Evolutionary conservation across 2,329 filamentous ascomycete species (phyloP).

Genomic region (Cryphonectria carpinicola): DNA sequence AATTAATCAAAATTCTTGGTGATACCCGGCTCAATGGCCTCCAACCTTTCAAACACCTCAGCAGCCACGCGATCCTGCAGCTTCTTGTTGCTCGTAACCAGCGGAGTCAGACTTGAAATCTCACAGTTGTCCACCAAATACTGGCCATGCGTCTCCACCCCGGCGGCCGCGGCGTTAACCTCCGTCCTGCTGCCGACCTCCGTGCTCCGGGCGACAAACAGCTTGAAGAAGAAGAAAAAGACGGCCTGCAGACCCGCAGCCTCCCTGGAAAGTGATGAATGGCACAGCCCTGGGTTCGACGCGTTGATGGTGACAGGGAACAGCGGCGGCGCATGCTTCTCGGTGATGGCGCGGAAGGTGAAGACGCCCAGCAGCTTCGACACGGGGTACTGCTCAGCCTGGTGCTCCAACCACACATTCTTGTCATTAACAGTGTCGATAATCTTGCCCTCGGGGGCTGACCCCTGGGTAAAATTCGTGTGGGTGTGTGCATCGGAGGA

Average conservation of each 20-base stretch:
- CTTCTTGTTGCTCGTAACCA: background rate
- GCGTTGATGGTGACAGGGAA: slow-evolving; percentile 40
- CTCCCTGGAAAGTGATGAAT: slow-evolving; percentile 30
- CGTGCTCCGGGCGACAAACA: slow-evolving; percentile 45
- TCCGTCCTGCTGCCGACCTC: slow-evolving; percentile 49
- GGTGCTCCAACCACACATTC: background rate
- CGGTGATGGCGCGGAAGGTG: slow-evolving; percentile 36
- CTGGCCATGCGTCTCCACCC: slow-evolving; percentile 39
- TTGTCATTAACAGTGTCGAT: slow-evolving; percentile 27
- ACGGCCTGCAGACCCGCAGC: background rate
- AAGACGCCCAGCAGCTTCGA: slow-evolving; percentile 42
- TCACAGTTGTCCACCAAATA: slow-evolving; percentile 39
- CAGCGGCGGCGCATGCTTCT: slow-evolving; percentile 15
- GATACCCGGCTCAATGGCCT: slow-evolving; percentile 7
- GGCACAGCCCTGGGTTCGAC: slow-evolving; percentile 39
- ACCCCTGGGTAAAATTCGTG: slow-evolving; percentile 28
- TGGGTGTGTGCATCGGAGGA: slow-evolving; percentile 32
- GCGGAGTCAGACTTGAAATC: slow-evolving; percentile 29
- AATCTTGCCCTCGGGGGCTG: slow-evolving; percentile 8
- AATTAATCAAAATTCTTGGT: background rate
- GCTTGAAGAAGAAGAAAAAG: background rate
- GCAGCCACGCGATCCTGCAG: slow-evolving; percentile 4
- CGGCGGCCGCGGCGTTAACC: slow-evolving; percentile 37
- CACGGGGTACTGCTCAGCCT: slow-evolving; percentile 36
- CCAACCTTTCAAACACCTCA: slow-evolving; percentile 11